A percentile compares a stretch with the other conserved stretches of the same genome.
Evolutionary conservation across 2,329 filamentous ascomycete genomes (phyloP).

Genomic region (Pseudopyricularia javanii): DNA sequence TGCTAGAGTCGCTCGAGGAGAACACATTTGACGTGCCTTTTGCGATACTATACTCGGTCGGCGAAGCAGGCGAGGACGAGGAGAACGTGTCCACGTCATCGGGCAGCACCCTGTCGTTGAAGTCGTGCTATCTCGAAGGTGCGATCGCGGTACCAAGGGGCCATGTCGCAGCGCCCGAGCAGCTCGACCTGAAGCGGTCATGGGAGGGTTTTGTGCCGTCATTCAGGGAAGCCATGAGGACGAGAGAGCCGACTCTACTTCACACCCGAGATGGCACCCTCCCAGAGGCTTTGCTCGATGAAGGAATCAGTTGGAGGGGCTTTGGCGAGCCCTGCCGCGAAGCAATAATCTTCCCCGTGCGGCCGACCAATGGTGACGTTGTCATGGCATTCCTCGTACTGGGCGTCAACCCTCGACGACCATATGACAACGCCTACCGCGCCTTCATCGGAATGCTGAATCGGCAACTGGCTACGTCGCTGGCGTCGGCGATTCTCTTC

Average conservation of each 20-base stretch:
- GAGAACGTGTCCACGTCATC: constrained; percentile 20
- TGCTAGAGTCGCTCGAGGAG: constrained; percentile 18
- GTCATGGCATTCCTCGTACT: constrained; percentile 50
- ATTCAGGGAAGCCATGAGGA: constrained; percentile 24
- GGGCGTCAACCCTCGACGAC: constrained; percentile 48
- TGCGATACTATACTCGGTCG: constrained; percentile 26
- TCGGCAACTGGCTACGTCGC: constrained; percentile 42
- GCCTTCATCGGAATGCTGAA: constrained; percentile 37
- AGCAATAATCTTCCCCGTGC: constrained; percentile 49
- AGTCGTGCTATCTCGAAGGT: constrained; percentile 22
- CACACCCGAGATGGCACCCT: constrained; percentile 29
- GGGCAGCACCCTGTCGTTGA: constrained; percentile 21
- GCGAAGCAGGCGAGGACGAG: constrained; percentile 19
- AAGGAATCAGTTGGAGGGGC: constrained; percentile 39
- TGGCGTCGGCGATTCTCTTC: constrained; percentile 52
- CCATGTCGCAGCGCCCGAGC: constrained; percentile 17
- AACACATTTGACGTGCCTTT: constrained; percentile 26
- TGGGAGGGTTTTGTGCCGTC: constrained; percentile 20
- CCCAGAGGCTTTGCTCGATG: constrained; percentile 36
- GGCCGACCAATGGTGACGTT: constrained; percentile 42
- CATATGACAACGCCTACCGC: constrained; percentile 51
- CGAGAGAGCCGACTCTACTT: constrained; percentile 18
- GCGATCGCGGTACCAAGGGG: constrained; percentile 20
- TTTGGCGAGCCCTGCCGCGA: constrained; percentile 42
- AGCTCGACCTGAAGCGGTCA: constrained; percentile 21